Conservation (phyloP, 345 rosid species). For the Pelargonium nanum region DNA sequence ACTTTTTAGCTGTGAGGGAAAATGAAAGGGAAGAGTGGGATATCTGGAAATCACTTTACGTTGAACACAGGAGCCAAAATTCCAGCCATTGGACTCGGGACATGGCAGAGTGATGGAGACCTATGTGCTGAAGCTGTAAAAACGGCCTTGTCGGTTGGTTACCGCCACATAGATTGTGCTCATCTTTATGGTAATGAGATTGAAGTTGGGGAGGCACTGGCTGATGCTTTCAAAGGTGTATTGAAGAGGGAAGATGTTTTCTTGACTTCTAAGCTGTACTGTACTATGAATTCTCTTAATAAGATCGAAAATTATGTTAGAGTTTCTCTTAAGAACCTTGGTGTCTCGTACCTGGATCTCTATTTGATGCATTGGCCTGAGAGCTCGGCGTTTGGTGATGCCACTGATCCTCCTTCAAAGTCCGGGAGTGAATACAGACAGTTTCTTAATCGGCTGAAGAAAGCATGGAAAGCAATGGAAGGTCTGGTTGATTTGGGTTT, state of each 20-base stretch:
- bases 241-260: constrained; percentile 46
- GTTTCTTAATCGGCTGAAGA: constrained; percentile 44
- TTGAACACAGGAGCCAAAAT: constrained; percentile 51
- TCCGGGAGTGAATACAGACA: constrained; percentile 45
- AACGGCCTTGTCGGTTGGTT: constrained; percentile 44
- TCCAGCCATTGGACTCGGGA: constrained; percentile 54
- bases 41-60: constrained; percentile 26
- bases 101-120: constrained; percentile 58
- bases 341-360: constrained; percentile 52
- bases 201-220: constrained; percentile 54
- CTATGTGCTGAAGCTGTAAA: constrained; percentile 48
- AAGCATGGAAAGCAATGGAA: constrained; percentile 62
- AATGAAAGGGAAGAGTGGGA: constrained; percentile 39
- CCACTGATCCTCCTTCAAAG: constrained; percentile 54
- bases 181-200: constrained; percentile 54
- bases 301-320: constrained; percentile 56
- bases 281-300: constrained; percentile 52
- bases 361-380: constrained; percentile 64
- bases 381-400: constrained; percentile 50
- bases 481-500: constrained; percentile 38
- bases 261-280: constrained; percentile 50
- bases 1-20: background rate
- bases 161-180: constrained; percentile 55
- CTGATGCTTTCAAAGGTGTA: constrained; percentile 28
- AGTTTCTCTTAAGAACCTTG: constrained; percentile 48